Evolutionary conservation across 2,329 filamentous ascomycete species (phyloP), one percentile per base, ranked within the genome.

Genomic region (Fusarium napiforme): DNA sequence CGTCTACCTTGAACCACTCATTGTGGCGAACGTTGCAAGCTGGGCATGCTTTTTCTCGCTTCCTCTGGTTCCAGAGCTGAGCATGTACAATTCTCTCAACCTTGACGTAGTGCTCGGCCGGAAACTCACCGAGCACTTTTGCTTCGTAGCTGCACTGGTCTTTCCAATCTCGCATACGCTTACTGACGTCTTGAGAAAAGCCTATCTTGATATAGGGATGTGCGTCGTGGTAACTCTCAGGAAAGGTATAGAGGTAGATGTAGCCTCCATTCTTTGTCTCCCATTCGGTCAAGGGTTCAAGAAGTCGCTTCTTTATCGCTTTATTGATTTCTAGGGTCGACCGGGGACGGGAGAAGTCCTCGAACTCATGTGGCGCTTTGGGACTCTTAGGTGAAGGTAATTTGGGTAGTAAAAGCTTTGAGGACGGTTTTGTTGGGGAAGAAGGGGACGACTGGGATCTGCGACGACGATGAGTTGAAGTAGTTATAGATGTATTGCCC

Each of bases 131-230:
- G 16, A 79, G 30, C 2, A 76, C 36, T 14, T 66, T n/a, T 14
- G 78, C 69, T 6, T 59, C 43, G 53, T 82, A 81, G 19, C 67
- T 60, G 56, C 80, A 82, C 21, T 72, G 23, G 2, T 39, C 32
- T 49, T 67, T 21, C 75, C 77, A 80, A 2, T 60, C 4, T 16
- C 23, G 21, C 77, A 80, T 79, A 16, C 80, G 79, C 9, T 6
- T 26, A 4, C 62, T 18, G 42, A 73, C 55, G 32, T 80, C 16
- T 3, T 55, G 37, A 6, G 79, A 67, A 70, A 61, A 72, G 26
- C 80, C 80, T n/a, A 82, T 81, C 59, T 82, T 82, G 67, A 81
- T 67, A 28, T 75, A 69, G 10, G 71, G 69, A 7, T 69, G 36
- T 7, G 52, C 60, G 21, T 64, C 59, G 26, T 56, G 62, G 23